Percentiles rank a stretch among this genome's conserved stretches.
Evolutionary conservation across 2,329 filamentous ascomycete species (phyloP).

Genomic region (Ceratocystis ficicola): DNA sequence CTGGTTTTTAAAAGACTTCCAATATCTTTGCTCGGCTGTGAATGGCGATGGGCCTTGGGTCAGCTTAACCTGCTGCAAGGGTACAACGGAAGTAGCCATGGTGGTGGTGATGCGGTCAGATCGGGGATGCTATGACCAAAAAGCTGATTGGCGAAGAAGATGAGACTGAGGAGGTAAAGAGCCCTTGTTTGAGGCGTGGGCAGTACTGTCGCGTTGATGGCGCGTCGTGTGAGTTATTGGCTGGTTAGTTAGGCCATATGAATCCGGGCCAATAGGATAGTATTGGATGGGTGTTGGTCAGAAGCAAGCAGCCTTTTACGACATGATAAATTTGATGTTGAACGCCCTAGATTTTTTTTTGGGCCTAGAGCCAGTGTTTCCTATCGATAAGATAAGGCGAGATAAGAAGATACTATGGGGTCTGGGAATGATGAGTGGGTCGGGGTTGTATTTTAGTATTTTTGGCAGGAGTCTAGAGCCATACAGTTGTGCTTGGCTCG

Average conservation of each 20-base stretch:
- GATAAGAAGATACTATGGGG: neutral
- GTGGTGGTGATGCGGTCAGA: conserved; percentile 24
- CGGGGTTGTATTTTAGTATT: neutral
- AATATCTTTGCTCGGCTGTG: conserved; percentile 90
- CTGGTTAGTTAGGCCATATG: no score
- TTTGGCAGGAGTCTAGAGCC: neutral
- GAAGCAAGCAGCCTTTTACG: neutral
- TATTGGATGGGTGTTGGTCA: neutral
- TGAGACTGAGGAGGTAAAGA: neutral
- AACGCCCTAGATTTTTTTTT: conserved; percentile 4
- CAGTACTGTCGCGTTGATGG: no score
- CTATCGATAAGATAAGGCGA: neutral
- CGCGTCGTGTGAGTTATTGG: no score
- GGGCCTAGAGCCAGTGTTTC: neutral
- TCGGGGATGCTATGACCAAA: neutral
- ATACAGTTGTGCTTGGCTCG: neutral
- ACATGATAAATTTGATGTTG: neutral
- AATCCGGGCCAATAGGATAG: no score
- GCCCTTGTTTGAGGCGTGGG: no score
- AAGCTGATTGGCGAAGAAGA: no score
- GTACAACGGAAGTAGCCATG: conserved; percentile 81
- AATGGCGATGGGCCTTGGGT: conserved; percentile 69
- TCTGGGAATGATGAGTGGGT: neutral
- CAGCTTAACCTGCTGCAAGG: conserved; percentile 68
- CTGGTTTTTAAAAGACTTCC: conserved; percentile 88